These are phyloP conservation scores for Fusarium robinianum DNA, from an alignment of 2,329 filamentous ascomycete species.

Conservation along the genomic window DNA sequence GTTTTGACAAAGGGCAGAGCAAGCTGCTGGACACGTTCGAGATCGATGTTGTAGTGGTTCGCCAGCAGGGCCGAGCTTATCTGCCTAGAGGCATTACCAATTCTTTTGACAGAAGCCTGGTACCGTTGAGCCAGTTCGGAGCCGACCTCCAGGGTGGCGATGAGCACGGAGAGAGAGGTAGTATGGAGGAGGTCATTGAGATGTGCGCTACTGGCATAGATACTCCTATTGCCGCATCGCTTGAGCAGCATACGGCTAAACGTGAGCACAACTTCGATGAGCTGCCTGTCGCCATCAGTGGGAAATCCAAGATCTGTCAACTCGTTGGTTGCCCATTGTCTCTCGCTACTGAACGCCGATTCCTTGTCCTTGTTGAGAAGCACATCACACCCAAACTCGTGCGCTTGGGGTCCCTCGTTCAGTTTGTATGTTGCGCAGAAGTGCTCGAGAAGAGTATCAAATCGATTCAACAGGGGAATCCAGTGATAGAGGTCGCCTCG, in stretches of 20 bases:
- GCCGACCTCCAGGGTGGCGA: slow-evolving; percentile 76
- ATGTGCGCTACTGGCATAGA: slow-evolving; percentile 92
- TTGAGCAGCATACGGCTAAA: slow-evolving; percentile 90
- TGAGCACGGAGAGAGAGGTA: slow-evolving; percentile 78
- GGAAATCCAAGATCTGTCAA: slow-evolving; percentile 66
- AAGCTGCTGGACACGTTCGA: slow-evolving; percentile 83
- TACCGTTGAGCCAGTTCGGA: slow-evolving; percentile 91
- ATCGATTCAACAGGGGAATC: slow-evolving; percentile 92
- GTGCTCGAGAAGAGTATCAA: slow-evolving; percentile 83
- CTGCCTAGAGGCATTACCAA: slow-evolving; percentile 65
- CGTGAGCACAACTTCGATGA: slow-evolving; percentile 78
- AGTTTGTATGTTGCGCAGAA: slow-evolving; percentile 83
- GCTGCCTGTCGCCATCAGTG: slow-evolving; percentile 75
- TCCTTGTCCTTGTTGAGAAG: slow-evolving; percentile 62
- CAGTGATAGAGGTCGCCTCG: slow-evolving; percentile 97
- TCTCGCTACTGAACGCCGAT: slow-evolving; percentile 55
- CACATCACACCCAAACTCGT: slow-evolving; percentile 71
- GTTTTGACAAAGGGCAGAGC: slow-evolving; percentile 82
- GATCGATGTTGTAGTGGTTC: slow-evolving; percentile 81
- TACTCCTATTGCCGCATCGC: slow-evolving; percentile 94
- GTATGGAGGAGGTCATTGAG: slow-evolving; percentile 89
- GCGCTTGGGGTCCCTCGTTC: slow-evolving; percentile 76
- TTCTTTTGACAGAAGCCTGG: slow-evolving; percentile 81
- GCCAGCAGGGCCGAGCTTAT: slow-evolving; percentile 75
- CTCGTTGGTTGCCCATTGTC: slow-evolving; percentile 49